These are phyloP conservation scores for Lichenothelia convexa DNA, from an alignment of 495 filamentous ascomycete genomes.

Conservation along the genomic window DNA sequence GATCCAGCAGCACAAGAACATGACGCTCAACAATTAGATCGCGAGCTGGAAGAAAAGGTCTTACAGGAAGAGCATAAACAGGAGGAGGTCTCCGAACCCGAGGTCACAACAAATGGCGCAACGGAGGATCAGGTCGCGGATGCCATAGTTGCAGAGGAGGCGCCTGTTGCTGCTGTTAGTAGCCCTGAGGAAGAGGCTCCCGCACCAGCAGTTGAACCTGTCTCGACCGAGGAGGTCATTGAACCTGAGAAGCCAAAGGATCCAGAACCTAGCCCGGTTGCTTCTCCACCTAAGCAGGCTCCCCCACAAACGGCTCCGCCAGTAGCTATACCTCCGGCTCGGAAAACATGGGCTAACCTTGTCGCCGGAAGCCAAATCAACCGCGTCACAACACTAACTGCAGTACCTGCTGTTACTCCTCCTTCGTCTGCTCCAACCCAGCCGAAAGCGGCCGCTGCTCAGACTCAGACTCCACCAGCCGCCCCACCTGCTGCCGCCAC, in stretches of 20 bases:
- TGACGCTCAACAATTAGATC: constrained; percentile 32
- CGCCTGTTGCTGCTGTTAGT: constrained; percentile 6
- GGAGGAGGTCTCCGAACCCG: constrained; percentile 3
- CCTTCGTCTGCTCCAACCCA: constrained; percentile 11
- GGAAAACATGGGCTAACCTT: constrained; percentile 85
- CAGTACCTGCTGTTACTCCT: constrained; percentile 18
- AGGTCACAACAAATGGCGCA: constrained; percentile 4
- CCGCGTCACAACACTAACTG: constrained; percentile 21
- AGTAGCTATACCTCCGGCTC: constrained; percentile 28
- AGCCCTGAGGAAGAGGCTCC: constrained; percentile 11
- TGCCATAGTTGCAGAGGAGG: constrained; percentile 16
- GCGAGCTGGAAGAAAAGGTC: constrained; percentile 33
- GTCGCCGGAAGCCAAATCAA: constrained; percentile 37
- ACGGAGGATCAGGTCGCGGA: constrained; percentile 8
- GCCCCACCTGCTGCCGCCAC: constrained; percentile 10
- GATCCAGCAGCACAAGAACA: constrained; percentile 20
- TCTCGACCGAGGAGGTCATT: constrained; percentile 17
- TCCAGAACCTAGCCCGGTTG: constrained; percentile 37
- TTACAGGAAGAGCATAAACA: constrained; percentile 15
- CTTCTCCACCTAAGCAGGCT: constrained; percentile 24
- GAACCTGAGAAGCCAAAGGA: constrained; percentile 39
- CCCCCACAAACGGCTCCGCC: constrained; percentile 19
- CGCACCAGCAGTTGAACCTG: constrained; percentile 19
- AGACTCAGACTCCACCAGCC: background rate
- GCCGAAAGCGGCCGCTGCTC: constrained; percentile 8